phyloP scores from a whole-genome alignment of 805 yeast species.

The Starmerella tilneyi region DNA sequence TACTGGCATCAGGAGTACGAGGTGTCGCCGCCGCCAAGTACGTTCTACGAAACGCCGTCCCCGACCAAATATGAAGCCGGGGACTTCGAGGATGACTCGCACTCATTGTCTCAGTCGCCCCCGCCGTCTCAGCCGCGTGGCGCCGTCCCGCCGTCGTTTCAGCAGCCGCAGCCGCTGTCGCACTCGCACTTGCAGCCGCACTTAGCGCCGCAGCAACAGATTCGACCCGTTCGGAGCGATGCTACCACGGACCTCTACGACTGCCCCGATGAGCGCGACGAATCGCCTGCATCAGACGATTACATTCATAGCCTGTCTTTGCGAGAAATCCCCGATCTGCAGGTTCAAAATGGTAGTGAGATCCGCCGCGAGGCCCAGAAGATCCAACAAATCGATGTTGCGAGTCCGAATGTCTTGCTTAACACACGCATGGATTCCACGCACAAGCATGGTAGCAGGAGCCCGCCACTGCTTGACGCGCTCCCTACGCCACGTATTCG shows the following conservation, averaged over 20 bases:
- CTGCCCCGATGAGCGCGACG: constrained; percentile 2
- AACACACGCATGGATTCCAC: neutral
- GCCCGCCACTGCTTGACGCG: constrained; percentile 15
- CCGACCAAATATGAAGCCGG: neutral
- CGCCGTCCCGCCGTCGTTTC: neutral
- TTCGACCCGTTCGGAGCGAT: constrained; percentile 3
- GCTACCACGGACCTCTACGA: neutral
- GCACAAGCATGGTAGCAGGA: neutral
- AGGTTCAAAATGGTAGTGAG: constrained; percentile 4
- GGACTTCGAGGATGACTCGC: constrained; percentile 1
- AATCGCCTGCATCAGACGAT: neutral
- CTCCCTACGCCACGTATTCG: constrained; percentile 16
- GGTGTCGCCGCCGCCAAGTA: neutral
- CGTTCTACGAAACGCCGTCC: neutral
- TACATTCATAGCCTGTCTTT: neutral
- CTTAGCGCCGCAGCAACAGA: neutral
- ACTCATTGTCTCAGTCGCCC: constrained; percentile 3
- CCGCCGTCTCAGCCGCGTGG: neutral
- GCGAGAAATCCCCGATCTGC: constrained; percentile 1
- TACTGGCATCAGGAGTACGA: constrained; percentile 4
- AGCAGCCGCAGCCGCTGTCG: neutral
- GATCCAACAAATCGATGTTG: constrained; percentile 7
- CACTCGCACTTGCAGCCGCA: neutral
- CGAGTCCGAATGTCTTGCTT: neutral
- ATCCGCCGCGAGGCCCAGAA: constrained; percentile 16